These are phyloP conservation scores for Aspergillus clavatus DNA, from an alignment of 2,329 filamentous ascomycete genomes.

Conservation along the genomic window DNA sequence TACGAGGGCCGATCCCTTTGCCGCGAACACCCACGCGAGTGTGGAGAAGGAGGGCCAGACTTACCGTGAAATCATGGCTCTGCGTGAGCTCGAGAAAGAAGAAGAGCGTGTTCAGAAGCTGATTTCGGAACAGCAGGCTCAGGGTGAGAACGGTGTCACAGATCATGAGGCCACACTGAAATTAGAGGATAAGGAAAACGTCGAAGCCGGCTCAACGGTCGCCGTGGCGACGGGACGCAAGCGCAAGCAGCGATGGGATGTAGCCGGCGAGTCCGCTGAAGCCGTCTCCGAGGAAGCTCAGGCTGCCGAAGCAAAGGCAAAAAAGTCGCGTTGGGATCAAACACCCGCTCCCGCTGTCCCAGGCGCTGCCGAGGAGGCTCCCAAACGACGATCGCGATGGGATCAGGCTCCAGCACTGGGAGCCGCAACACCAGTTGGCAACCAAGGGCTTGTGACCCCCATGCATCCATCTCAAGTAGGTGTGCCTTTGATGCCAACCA, in stretches of 20 bases:
- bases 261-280: slow-evolving; percentile 55
- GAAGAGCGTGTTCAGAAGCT: slow-evolving; percentile 78
- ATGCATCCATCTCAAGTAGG: slow-evolving; percentile 65
- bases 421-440: slow-evolving; percentile 67
- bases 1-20: slow-evolving; percentile 79
- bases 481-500: slow-evolving; percentile 48
- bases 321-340: slow-evolving; percentile 85
- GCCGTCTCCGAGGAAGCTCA: slow-evolving; percentile 47
- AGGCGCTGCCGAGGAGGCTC: slow-evolving; percentile 49
- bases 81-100: slow-evolving; percentile 85
- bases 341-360: slow-evolving; percentile 56
- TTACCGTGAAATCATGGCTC: slow-evolving; percentile 87
- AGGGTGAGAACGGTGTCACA: slow-evolving; percentile 54
- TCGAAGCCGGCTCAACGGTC: slow-evolving; percentile 64
- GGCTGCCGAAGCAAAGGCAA: slow-evolving; percentile 56
- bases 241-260: slow-evolving; percentile 95
- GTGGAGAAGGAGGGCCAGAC: slow-evolving; percentile 67
- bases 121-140: slow-evolving; percentile 69
- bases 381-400: slow-evolving; percentile 81
- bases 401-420: slow-evolving; percentile 71
- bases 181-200: slow-evolving; percentile 67
- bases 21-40: slow-evolving; percentile 65
- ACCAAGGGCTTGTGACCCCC: slow-evolving; percentile 70
- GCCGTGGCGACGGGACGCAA: slow-evolving; percentile 62
- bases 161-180: slow-evolving; percentile 72